These are phyloP conservation scores for Paecilomyces sp. DNA, from an alignment of 2,329 filamentous ascomycete genomes.

Conservation along the genomic window DNA sequence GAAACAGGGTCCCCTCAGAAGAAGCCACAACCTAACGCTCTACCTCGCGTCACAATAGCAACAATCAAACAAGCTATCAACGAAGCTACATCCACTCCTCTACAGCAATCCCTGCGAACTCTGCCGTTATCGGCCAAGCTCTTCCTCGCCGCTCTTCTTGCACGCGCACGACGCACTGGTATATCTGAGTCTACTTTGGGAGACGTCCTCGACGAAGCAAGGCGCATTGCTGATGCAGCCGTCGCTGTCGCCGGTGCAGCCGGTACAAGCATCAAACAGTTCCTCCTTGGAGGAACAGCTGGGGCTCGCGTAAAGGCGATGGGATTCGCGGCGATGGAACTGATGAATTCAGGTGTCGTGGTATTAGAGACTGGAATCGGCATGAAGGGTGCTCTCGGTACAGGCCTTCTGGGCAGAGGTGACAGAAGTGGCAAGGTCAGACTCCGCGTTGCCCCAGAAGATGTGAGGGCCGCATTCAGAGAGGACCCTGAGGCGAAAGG, in stretches of 20 bases:
- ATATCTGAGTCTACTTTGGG: slow-evolving; percentile 81
- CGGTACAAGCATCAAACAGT: slow-evolving; percentile 51
- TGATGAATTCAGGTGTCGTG: slow-evolving; percentile 81
- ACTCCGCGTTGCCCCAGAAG: slow-evolving; percentile 80
- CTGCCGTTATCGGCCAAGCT: slow-evolving; percentile 78
- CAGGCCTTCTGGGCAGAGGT: slow-evolving; percentile 49
- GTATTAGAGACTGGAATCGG: slow-evolving; percentile 57
- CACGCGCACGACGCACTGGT: slow-evolving; percentile 73
- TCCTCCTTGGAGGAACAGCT: slow-evolving; percentile 45
- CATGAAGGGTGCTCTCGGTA: slow-evolving; percentile 18
- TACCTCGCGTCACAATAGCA: slow-evolving; percentile 72
- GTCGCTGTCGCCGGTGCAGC: slow-evolving; percentile 44
- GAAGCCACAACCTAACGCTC: slow-evolving; percentile 25
- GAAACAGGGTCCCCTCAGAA: slow-evolving; percentile 10
- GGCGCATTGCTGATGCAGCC: slow-evolving; percentile 50
- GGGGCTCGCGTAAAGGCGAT: slow-evolving; percentile 51
- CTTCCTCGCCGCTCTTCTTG: slow-evolving; percentile 73
- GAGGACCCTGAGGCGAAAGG: slow-evolving; percentile 83
- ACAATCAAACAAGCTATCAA: slow-evolving; percentile 92
- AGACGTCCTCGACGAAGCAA: slow-evolving; percentile 82
- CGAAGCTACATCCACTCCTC: slow-evolving; percentile 85
- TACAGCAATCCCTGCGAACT: slow-evolving; percentile 80
- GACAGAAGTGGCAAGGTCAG: slow-evolving; percentile 84
- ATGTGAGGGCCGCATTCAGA: slow-evolving; percentile 78
- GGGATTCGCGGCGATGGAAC: slow-evolving; percentile 67